Evolutionary conservation across 805 yeast species (phyloP).

Genomic region (Candida germanica): DNA sequence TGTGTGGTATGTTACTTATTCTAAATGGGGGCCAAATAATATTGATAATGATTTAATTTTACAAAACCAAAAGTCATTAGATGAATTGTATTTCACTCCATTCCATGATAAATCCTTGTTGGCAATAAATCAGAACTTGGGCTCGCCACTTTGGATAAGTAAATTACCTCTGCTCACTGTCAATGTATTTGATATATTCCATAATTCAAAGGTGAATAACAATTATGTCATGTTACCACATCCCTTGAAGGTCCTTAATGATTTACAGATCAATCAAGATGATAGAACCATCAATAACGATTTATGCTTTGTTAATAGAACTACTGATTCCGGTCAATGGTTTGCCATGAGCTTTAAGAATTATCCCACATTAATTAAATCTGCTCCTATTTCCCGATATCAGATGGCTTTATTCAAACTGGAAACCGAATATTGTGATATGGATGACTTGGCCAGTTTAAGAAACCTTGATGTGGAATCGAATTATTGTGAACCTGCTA

Average conservation of each 20-base stretch:
- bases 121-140: conserved; percentile 68
- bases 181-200: conserved; percentile 74
- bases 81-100: conserved; percentile 77
- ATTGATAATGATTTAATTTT: conserved; percentile 57
- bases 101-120: conserved; percentile 75
- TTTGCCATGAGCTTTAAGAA: conserved; percentile 76
- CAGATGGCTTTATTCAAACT: conserved; percentile 34
- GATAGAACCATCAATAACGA: conserved; percentile 21
- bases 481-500: conserved; percentile 21
- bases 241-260: conserved; percentile 49
- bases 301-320: conserved; percentile 62
- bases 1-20: conserved; percentile 81
- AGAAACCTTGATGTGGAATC: conserved; percentile 8
- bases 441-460: conserved; percentile 9
- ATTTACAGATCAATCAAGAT: conserved; percentile 24
- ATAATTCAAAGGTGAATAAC: conserved; percentile 15
- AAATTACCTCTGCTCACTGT: conserved; percentile 69
- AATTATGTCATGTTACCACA: conserved; percentile 61
- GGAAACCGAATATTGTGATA: conserved; percentile 17
- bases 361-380: conserved; percentile 77
- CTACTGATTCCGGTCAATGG: conserved; percentile 68
- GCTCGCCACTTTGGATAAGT: conserved; percentile 77
- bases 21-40: conserved; percentile 91
- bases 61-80: conserved; percentile 51
- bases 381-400: conserved; percentile 75